Evolutionary conservation across 768 basidiomycete genomes (phyloP), one percentile per base, ranked within the genome.

Genomic region (Naganishia antarctica): DNA sequence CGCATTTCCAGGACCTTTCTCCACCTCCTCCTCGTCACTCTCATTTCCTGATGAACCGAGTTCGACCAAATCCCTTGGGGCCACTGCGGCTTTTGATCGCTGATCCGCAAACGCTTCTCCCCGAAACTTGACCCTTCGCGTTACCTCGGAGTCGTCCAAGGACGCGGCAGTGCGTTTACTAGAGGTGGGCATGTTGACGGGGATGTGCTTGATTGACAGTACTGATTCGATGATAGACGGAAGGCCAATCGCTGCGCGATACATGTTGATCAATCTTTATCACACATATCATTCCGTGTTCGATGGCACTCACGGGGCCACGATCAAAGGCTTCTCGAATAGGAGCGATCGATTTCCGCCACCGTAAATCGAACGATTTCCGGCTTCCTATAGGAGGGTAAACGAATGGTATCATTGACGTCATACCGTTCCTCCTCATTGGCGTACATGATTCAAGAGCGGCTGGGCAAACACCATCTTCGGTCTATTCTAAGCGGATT

Each of bases 301-400:
- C n/a, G 15, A 37, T 7, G 34, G 15, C 15, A 15, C 34, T 37
- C 34, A 37, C 7, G 15, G 34, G 34, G 15, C 34, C 34, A 7
- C 34, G 15, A 7, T 15, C 15, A 37, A 15, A 7, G 8, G 34
- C 7, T 7, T 15, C 8, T 7, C 8, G 47, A 25, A 49, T 49
- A 57, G 53, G 53, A 41, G 53, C 53, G 53, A 57, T 57, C 53
- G 53, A 4, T 21, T 57, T 57, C 40, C 37, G 53, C 53, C 53
- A 57, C 53, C 53, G 43, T 9, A 44, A 44, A 18, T 9, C 43
- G 43, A 7, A n/a, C 18, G 6, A 15, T 44, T 44, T 12, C 8
- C 18, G n/a, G 43, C 37, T 40, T 40, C 37, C 37, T 40, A 16
- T 40, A 8, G 7, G 8, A 7, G 16, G 7, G 37, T 16, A 40